Evolutionary conservation across 208 protist genomes (phyloP).

Genomic region (Acanthamoeba sp.): DNA sequence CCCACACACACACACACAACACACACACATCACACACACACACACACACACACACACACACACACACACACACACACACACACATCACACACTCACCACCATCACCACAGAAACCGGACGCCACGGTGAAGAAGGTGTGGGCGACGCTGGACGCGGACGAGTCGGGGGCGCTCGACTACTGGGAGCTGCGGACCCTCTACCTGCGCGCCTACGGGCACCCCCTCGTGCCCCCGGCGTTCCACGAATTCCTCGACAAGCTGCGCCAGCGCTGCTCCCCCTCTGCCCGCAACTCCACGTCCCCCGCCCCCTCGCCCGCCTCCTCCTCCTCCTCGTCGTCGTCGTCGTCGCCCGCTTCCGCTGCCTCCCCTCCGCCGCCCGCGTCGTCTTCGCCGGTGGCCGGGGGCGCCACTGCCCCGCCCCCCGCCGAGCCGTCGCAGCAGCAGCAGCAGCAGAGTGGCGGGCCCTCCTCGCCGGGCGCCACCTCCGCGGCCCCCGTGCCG

Average conservation of each 20-base stretch:
- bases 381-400: too few species aligned
- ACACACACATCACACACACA: too few species aligned
- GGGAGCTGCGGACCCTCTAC: slow-evolving; percentile 29
- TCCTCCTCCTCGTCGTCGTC: neutral
- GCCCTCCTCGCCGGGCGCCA: neutral
- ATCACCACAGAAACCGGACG: neutral
- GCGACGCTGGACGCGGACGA: neutral
- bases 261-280: neutral
- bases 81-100: too few species aligned
- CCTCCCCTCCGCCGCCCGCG: too few species aligned
- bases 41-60: too few species aligned
- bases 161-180: slow-evolving; percentile 16
- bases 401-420: too few species aligned
- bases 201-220: neutral
- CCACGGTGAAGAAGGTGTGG: slow-evolving; percentile 18
- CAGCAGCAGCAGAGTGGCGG: too few species aligned
- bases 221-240: neutral
- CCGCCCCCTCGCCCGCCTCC: neutral
- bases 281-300: too few species aligned
- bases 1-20: too few species aligned
- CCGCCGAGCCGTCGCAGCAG: too few species aligned
- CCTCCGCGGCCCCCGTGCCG: neutral
- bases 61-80: too few species aligned
- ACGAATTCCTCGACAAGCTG: neutral
- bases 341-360: neutral